A percentile compares a stretch with the other conserved stretches of the same genome.
phyloP scores from a whole-genome alignment of 2,329 filamentous ascomycete species.

The Amesomyces nigricolor region DNA sequence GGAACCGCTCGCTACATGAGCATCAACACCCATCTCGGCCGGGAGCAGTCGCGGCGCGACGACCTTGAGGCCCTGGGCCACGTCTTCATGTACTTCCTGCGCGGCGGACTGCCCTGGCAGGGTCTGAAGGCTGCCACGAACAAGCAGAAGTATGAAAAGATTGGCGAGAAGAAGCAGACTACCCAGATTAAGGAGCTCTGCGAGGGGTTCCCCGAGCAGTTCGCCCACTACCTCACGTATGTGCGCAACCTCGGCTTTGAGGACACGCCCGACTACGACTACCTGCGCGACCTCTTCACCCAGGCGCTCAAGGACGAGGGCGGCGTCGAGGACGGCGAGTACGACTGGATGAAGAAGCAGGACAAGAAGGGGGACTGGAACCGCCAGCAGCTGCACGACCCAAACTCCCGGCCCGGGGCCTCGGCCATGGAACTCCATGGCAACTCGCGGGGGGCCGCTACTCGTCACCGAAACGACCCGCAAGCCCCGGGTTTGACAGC shows the following conservation, averaged over 20 bases:
- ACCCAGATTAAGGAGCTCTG: constrained; percentile 95
- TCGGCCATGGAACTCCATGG: constrained; percentile 81
- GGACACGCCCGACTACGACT: constrained; percentile 97
- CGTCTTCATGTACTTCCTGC: constrained; percentile 69
- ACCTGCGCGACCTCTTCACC: constrained; percentile 92
- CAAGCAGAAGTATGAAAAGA: constrained; percentile 99
- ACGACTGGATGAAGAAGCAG: constrained; percentile 97
- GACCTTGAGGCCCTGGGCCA: constrained; percentile 84
- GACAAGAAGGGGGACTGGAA: constrained; percentile 79
- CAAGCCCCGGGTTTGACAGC: constrained; percentile 62
- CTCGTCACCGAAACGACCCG: constrained; percentile 51
- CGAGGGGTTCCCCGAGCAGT: constrained; percentile 92
- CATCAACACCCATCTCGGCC: constrained; percentile 96
- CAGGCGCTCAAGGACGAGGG: constrained; percentile 91
- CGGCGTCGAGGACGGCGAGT: constrained; percentile 94
- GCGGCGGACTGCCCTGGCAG: constrained; percentile 67
- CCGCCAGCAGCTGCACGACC: constrained; percentile 66
- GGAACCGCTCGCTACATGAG: constrained; percentile 98
- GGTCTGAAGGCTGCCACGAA: constrained; percentile 68
- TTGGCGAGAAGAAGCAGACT: constrained; percentile 99
- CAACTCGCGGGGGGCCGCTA: constrained; percentile 60
- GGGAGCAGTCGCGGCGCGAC: constrained; percentile 92
- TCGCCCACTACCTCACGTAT: constrained; percentile 95
- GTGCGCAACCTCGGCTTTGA: constrained; percentile 97
- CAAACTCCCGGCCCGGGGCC: constrained; percentile 70